Evolutionary conservation across 1,284 basidiomycete species (phyloP), one percentile per base, ranked within the genome.

Genomic region (Coniophora puteana): DNA sequence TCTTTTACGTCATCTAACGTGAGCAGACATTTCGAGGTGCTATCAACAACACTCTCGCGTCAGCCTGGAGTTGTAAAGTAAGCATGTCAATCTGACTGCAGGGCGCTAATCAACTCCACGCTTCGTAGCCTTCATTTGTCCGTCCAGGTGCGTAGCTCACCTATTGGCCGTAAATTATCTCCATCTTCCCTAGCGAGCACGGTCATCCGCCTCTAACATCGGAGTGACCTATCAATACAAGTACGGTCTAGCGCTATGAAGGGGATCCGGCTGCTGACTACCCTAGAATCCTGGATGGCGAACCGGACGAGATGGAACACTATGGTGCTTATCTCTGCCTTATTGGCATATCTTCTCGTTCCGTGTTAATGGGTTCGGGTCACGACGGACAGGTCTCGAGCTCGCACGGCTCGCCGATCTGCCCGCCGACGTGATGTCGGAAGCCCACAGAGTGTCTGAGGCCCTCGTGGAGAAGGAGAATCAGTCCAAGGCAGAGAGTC

Each of bases 371-470:
- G n/a, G n/a, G n/a, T n/a, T n/a, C n/a, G n/a, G n/a, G n/a, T n/a
- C n/a, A n/a, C n/a, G n/a, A n/a, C n/a, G n/a, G n/a, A 33, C 30
- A 85, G 92, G 93, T 2, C 67, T 96, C 8, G 87, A 93, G 50
- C 74, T 94, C 18, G 91, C 92, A 12, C 76, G 78, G 34, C 72
- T 93, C 1, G 91, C 89, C 0, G 85, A 92, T 54, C 68, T 96
- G 0, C 92, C 93, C 0, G 50, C 60, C 0, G 74, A 84, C 33
- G 78, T 92, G 6, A 57, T 91, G 34, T 48, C 52, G 2, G 80
- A 83, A 55, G 83, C 76, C 5, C 72, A 64, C 43, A 67, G 77
- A 41, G 76, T 91, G 0, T 76, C 90, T 1, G 65, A 66, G 10
- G 68, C 66, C 14, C 72, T 95, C 6, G 66, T 72, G 3, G 73